Percentiles rank a stretch among this genome's conserved stretches.
These are phyloP conservation scores for Trichoderma atroviride DNA, from an alignment of 2,329 filamentous ascomycete genomes.

Conservation along the genomic window DNA sequence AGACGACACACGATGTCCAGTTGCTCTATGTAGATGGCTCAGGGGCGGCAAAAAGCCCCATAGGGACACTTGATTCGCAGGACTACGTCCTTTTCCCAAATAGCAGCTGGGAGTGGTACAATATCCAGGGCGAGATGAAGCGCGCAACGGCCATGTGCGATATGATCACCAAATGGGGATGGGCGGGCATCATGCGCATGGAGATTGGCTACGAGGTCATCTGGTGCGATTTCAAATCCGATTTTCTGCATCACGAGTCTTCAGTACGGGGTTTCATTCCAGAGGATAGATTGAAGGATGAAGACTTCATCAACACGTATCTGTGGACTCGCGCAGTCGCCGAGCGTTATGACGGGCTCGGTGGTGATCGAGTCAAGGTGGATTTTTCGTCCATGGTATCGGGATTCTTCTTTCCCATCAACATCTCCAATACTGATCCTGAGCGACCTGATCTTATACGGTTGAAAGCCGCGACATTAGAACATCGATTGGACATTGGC, in stretches of 20 bases:
- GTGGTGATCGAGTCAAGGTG: slow-evolving; percentile 44
- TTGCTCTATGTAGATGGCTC: slow-evolving; percentile 72
- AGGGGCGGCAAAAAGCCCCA: slow-evolving; percentile 64
- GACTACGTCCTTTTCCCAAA: slow-evolving; percentile 60
- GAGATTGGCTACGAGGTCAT: slow-evolving; percentile 74
- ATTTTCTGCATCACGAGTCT: slow-evolving; percentile 42
- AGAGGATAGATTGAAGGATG: slow-evolving; percentile 27
- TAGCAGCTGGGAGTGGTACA: slow-evolving; percentile 22
- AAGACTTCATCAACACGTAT: slow-evolving; percentile 38
- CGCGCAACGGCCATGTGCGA: slow-evolving; percentile 61
- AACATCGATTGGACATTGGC: slow-evolving; percentile 43
- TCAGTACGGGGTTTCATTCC: slow-evolving; percentile 35
- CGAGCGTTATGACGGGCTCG: slow-evolving; percentile 51
- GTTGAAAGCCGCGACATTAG: slow-evolving; percentile 34
- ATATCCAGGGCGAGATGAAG: slow-evolving; percentile 47
- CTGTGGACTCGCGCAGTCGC: slow-evolving; percentile 47
- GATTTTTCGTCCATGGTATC: slow-evolving; percentile 57
- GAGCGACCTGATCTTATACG: slow-evolving; percentile 40
- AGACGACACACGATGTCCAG: slow-evolving; percentile 57
- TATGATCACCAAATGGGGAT: slow-evolving; percentile 54
- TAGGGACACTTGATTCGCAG: slow-evolving; percentile 70
- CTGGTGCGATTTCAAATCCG: slow-evolving; percentile 61
- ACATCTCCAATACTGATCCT: slow-evolving; percentile 48
- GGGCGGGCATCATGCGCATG: slow-evolving; percentile 69
- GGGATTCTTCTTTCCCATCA: slow-evolving; percentile 54